Evolutionary conservation across 371 early-diverging fungal species (phyloP).

Genomic region (Mortierella sp.): DNA sequence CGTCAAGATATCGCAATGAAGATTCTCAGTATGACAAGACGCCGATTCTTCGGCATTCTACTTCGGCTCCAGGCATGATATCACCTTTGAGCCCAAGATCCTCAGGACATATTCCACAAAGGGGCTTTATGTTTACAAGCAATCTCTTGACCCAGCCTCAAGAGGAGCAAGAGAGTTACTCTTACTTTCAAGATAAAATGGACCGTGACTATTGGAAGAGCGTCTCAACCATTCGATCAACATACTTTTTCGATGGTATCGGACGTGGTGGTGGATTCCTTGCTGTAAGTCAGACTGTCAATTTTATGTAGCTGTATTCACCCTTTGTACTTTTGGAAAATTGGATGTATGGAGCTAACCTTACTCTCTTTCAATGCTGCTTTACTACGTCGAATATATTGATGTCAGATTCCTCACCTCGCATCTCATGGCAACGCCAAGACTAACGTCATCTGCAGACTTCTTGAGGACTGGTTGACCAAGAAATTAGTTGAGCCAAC

Average conservation of each 20-base stretch:
- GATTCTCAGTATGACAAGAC: neutral
- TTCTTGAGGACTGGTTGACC: constrained; percentile 44
- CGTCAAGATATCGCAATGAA: constrained; percentile 11
- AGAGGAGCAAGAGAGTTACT: constrained; percentile 31
- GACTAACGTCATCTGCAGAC: constrained; percentile 43
- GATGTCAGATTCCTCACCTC: constrained; percentile 54
- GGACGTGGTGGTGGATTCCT: constrained; percentile 55
- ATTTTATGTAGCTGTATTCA: no score
- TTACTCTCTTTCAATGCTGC: no score
- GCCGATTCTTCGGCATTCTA: constrained; percentile 11
- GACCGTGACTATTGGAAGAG: constrained; percentile 49
- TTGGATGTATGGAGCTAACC: neutral
- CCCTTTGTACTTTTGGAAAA: neutral
- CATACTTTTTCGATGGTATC: constrained; percentile 55
- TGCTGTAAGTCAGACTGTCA: constrained; percentile 24
- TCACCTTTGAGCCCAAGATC: constrained; percentile 17
- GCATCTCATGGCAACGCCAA: constrained; percentile 55
- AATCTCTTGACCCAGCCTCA: constrained; percentile 17
- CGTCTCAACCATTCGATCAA: constrained; percentile 48
- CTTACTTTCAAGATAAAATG: constrained; percentile 25
- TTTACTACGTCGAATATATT: no score
- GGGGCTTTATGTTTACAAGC: constrained; percentile 30
- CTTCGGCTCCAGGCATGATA: constrained; percentile 28
- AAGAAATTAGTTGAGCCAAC: constrained; percentile 54
- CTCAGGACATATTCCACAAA: constrained; percentile 10